Base-by-base conservation (phyloP, 345 rosid genomes). In the Gossypium herbaceum region DNA sequence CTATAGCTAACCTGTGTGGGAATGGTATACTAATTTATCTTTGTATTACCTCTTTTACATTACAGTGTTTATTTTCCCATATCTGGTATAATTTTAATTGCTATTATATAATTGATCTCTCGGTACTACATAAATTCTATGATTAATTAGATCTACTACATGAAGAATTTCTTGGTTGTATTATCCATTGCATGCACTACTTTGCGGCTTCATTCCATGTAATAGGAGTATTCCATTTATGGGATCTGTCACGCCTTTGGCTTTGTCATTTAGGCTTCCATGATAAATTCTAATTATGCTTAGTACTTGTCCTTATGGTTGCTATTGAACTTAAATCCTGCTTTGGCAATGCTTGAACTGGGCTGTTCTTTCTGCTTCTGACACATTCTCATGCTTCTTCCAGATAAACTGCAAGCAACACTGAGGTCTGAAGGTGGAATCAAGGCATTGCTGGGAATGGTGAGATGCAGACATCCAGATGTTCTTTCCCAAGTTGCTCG, bases 401-500 rank as follows among this genome's bases (percentile, higher is more conserved):
- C 84, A 96, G 99, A 96, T 85, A 96, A 93, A 82, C 87, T 93
- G 67, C 99, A 93, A 79, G 73, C 81, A 78, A 89, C 85, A 81
- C 90, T 96, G 81, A 87, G 97, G 87, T 81, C 87, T 29, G 97
- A 96, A 87, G 95, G 99, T 66, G 99, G 99, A 79, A 89, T 93
- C 64, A 92, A 89, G 88, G 98, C 98, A 66, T 84, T 96, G 88
- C 81, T 96, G 76, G 98, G 97, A 69, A 96, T 94, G 90, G 99
- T 93, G 67, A 90, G 92, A 83, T 93, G 97, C 50, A 87, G 89
- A 75, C 98, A 93, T 83, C 97, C 91, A 0, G 97, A 93, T 86
- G 99, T 96, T 77, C 97, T 96, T 73, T 90, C 99, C 58, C 99
- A 96, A 87, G 94, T 93, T 76, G 99, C 99, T 54, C 89, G 98